Evolutionary conservation across 1,139 yeast species (phyloP).

Genomic region (Saccharomyces hybrid): DNA sequence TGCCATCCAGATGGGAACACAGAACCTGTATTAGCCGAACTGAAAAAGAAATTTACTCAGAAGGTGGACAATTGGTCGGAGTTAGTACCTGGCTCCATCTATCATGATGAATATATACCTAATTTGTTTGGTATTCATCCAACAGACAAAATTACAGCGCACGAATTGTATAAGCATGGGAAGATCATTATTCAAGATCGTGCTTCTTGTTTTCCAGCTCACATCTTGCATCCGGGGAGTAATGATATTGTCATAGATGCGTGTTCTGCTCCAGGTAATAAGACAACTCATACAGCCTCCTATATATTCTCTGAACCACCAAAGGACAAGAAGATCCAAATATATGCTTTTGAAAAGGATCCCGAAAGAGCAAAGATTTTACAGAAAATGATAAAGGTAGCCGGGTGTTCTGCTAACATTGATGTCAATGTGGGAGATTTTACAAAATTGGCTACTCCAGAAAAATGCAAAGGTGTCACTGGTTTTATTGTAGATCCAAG

Average conservation of each 20-base stretch:
- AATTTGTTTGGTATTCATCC: constrained; percentile 79
- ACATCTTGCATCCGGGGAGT: constrained; percentile 54
- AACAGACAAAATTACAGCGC: constrained; percentile 53
- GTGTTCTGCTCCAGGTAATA: constrained; percentile 98
- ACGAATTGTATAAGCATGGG: constrained; percentile 65
- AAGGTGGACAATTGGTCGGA: constrained; percentile 38
- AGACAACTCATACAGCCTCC: constrained; percentile 87
- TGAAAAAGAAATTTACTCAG: constrained; percentile 31
- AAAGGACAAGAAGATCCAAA: constrained; percentile 25
- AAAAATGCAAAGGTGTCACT: constrained; percentile 55
- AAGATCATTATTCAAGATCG: constrained; percentile 85
- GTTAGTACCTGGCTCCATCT: constrained; percentile 56
- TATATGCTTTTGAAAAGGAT: constrained; percentile 86
- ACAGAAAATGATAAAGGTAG: constrained; percentile 68
- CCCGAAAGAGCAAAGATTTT: constrained; percentile 61
- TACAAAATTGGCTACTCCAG: constrained; percentile 51
- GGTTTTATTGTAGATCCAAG: constrained; percentile 93
- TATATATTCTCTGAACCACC: constrained; percentile 31
- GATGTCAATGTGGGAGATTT: constrained; percentile 78
- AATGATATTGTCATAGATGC: constrained; percentile 71
- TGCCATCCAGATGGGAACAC: constrained; percentile 27
- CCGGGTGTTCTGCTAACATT: constrained; percentile 52
- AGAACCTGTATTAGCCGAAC: constrained; percentile 38
- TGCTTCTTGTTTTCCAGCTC: constrained; percentile 94
- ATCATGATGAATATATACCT: constrained; percentile 63